Base-by-base conservation (phyloP, 202 grass and related monocot genomes). In the Hordeum pubiflorum region DNA sequence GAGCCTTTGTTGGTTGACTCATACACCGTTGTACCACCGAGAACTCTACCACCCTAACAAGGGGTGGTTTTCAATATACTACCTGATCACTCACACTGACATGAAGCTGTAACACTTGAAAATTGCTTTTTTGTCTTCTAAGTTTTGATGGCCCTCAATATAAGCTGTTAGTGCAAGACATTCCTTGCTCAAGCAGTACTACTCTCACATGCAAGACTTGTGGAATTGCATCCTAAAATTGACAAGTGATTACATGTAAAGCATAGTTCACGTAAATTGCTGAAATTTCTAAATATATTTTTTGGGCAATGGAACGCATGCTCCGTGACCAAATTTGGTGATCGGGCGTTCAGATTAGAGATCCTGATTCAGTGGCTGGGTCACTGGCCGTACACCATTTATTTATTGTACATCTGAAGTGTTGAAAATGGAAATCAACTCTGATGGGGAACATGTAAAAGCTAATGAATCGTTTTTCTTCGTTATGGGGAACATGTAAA, bases 301-400 rank as follows among this genome's bases (percentile, higher is more conserved):
- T 31, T 71, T 32, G 60, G 29, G 3, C 50, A 13, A 59, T 72
- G 36, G 54, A 72, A 38, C 36, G 71, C 2, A 41, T 21, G 52
- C 5, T 43, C 43, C 59, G 6, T 60, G 66, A 81, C 11, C n/a
- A 63, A 24, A 9, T 82, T 52, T 55, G 65, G 33, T 54, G 63
- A 71, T 69, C 57, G 75, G 52, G 27, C 22, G 14, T 71, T 79
- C 31, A 79, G 17, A 67, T 73, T 63, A 73, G 34, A 6, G 39
- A 81, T 18, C 64, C 15, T 87, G 43, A 72, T n/a, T 72, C 37
- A 41, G 23, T 82, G 33, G 52, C 1, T 87, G 55, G 40, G 24
- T 71, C 62, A 37, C 46, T 63, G 31, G 33, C 63, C 69, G 13
- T 34, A 68, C 20, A 7, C 67, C 60, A 50, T 23, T 33, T 77